Base-by-base conservation (phyloP, 805 yeast genomes). In the Schwanniomyces sp. region DNA sequence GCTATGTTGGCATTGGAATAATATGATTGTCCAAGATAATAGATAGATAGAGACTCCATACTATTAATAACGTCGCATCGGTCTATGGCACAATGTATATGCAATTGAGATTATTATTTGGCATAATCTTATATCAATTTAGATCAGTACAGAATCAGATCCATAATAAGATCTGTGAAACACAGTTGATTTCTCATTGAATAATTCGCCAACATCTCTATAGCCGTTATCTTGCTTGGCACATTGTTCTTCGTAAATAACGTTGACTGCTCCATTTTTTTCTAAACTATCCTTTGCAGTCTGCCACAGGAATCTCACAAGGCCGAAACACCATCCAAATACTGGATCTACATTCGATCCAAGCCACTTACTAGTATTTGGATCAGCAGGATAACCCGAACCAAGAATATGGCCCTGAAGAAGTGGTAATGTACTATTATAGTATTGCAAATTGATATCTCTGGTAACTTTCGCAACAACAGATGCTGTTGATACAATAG, bases 391-490 rank as follows among this genome's bases (percentile, higher is more conserved):
- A 64, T 94, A 94, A 0, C 99, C 99, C 0, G 96, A 88, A 1
- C 99, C 99, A 5, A 72, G 41, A 3, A 39, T 49, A 69, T 84
- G 82, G 27, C 66, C 70, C 44, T 55, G 61, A 9, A 74, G 43
- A 49, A 58, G 40, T 49, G 58, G 48, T 46, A 74, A 36, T 48
- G 63, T 52, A 45, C 61, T 52, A 42, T 66, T 65, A 51, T 58
- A 70, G 54, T 63, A 57, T 29, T 67, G 54, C 51, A 87, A 66
- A 37, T 80, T 76, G 40, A 80, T 66, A 63, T 94, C 99, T 60
- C 99, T 79, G 0, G 98, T 91, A 6, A 94, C 99, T 62, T 94
- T 94, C 8, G 99, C 99, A 40, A 91, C 91, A 41, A 94, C 88
- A 17, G 96, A 86, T 0, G 99, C 99, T 1, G 95, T 88, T 62